Evolutionary conservation across 805 yeast genomes (phyloP).

Genomic region (Blastobotrys parvus): DNA sequence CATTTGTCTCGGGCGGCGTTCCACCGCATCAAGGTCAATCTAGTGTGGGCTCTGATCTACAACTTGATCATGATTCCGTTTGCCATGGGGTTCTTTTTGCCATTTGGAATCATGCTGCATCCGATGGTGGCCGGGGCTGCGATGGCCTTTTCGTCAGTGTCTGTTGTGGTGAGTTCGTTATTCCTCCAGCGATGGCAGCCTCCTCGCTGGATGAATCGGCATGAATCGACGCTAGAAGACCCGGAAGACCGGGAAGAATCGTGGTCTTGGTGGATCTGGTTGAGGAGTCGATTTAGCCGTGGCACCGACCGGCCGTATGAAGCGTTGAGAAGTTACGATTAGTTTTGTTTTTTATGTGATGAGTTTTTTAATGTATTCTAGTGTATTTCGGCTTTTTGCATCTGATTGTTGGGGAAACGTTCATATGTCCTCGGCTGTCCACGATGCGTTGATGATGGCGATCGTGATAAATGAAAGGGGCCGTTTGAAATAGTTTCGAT

Average conservation of each 20-base stretch:
- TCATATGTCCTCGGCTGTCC: too few relatives aligned
- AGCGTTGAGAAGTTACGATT: neutral
- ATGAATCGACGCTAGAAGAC: neutral
- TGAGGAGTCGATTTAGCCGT: too few relatives aligned
- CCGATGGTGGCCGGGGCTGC: constrained; percentile 90
- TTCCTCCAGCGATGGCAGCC: constrained; percentile 50
- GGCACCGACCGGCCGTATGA: neutral
- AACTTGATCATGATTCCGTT: constrained; percentile 85
- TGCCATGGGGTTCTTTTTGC: constrained; percentile 86
- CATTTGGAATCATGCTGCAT: constrained; percentile 62
- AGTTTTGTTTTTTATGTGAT: too few relatives aligned
- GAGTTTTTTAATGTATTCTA: too few relatives aligned
- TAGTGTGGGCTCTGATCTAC: constrained; percentile 78
- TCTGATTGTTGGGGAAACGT: too few relatives aligned
- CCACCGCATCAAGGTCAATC: constrained; percentile 68
- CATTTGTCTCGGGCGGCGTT: constrained; percentile 66
- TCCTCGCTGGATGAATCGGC: constrained; percentile 9
- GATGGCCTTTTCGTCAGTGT: constrained; percentile 87
- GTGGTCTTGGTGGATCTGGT: too few relatives aligned
- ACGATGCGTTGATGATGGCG: too few relatives aligned
- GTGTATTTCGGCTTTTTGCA: too few relatives aligned
- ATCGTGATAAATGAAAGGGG: too few relatives aligned
- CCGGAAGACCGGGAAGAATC: too few relatives aligned
- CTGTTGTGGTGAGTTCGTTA: constrained; percentile 79
- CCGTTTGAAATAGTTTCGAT: too few relatives aligned